These are phyloP conservation scores for Pythium graminicola DNA, from an alignment of 352 stramenopile species.

Conservation along the genomic window DNA sequence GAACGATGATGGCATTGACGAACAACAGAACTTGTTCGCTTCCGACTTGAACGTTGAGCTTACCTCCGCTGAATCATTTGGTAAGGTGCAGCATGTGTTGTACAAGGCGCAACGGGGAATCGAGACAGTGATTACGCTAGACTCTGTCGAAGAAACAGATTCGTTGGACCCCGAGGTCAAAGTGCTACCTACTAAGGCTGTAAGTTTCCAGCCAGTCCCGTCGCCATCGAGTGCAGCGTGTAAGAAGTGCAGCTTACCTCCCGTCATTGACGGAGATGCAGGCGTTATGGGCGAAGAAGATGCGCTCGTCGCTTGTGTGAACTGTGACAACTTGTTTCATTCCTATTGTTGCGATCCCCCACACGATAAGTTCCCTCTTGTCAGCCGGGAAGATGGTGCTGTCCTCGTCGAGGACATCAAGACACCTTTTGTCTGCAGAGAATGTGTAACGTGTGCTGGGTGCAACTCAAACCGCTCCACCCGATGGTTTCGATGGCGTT, in stretches of 20 bases:
- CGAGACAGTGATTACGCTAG: background rate
- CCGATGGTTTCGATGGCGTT: conserved; percentile 65
- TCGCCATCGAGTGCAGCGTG: background rate
- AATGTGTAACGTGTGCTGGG: conserved; percentile 57
- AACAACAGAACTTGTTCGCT: background rate
- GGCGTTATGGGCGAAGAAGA: background rate
- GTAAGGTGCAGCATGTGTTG: conserved; percentile 8
- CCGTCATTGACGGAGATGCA: conserved; percentile 16
- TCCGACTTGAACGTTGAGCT: background rate
- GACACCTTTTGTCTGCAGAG: conserved; percentile 61
- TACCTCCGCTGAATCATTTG: background rate
- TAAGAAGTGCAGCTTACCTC: conserved; percentile 14
- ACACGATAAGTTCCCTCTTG: conserved; percentile 44
- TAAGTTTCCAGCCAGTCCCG: conserved; percentile 6
- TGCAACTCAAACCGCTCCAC: conserved; percentile 24
- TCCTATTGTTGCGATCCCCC: conserved; percentile 72
- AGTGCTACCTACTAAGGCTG: conserved; percentile 3
- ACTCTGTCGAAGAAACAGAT: background rate
- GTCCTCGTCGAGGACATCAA: conserved; percentile 58
- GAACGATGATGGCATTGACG: background rate
- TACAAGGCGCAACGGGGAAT: conserved; percentile 14
- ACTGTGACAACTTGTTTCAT: conserved; percentile 54
- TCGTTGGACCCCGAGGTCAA: conserved; percentile 6
- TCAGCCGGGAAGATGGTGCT: conserved; percentile 45
- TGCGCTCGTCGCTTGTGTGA: conserved; percentile 42